phyloP scores from a whole-genome alignment of 208 protist species.

The Leishmania braziliensis region DNA sequence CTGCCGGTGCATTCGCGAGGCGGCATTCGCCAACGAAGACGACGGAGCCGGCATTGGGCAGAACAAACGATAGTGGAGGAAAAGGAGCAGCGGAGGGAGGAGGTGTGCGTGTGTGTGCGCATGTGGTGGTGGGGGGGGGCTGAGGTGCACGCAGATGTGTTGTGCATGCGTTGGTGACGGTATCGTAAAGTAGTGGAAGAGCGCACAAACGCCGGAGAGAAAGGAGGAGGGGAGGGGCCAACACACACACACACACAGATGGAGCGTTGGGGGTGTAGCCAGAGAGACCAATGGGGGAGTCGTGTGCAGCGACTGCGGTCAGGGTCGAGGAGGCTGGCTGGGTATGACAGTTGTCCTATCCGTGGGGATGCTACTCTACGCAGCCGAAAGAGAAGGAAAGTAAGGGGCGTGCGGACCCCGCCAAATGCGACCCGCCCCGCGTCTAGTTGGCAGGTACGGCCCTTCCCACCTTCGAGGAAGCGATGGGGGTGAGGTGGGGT shows the following conservation, averaged over 20 bases:
- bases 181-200: background rate
- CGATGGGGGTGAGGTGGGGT: background rate
- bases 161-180: background rate
- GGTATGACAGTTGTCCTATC: background rate
- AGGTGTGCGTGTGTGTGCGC: background rate
- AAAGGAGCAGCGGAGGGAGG: background rate
- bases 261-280: background rate
- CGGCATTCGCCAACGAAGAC: slow-evolving; percentile 13
- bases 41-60: background rate
- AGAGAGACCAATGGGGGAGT: background rate
- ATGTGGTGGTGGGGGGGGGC: too few relatives aligned
- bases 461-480: background rate
- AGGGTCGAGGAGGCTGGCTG: background rate
- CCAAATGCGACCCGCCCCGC: background rate
- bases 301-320: background rate
- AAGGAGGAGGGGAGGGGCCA: background rate
- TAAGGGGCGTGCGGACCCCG: background rate
- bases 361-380: background rate
- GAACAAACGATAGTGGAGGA: background rate
- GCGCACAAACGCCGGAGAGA: background rate
- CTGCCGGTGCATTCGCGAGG: slow-evolving; percentile 36
- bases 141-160: too few relatives aligned
- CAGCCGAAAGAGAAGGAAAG: background rate
- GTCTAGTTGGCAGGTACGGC: background rate
- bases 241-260: slow-evolving; percentile 4